Conservation (phyloP, 257 asterid species). For the Solanum sejunctum region DNA sequence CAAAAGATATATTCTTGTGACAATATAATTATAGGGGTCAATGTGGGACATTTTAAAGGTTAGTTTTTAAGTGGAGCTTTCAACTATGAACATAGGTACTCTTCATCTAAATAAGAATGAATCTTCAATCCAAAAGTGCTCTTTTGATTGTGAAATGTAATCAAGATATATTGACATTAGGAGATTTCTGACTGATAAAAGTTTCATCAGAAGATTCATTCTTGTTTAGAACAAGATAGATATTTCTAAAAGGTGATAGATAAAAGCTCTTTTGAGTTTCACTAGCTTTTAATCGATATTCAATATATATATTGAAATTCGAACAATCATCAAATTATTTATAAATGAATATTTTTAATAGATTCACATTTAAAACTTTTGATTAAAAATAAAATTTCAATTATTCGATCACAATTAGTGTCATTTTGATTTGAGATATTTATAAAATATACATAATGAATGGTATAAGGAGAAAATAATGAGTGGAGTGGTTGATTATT, state of each 20-base stretch:
- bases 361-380: background rate
- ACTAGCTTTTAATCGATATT: too few relatives aligned
- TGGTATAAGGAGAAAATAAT: background rate
- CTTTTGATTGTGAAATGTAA: too few relatives aligned
- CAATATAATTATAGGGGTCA: background rate
- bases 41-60: background rate
- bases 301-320: too few relatives aligned
- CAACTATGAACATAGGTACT: too few relatives aligned
- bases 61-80: background rate
- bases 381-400: background rate
- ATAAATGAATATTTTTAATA: background rate
- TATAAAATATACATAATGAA: background rate
- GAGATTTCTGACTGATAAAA: too few relatives aligned
- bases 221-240: too few relatives aligned
- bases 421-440: background rate
- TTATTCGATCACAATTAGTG: background rate
- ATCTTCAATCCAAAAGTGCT: too few relatives aligned
- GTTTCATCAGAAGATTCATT: too few relatives aligned
- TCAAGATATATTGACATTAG: too few relatives aligned
- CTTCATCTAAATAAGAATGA: too few relatives aligned
- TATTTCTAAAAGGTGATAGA: too few relatives aligned
- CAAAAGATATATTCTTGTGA: background rate
- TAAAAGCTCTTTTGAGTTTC: too few relatives aligned
- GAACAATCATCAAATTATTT: background rate
- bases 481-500: slow-evolving; percentile 4